Base-by-base conservation (phyloP, 768 basidiomycete species). In the Paxillus involutus region DNA sequence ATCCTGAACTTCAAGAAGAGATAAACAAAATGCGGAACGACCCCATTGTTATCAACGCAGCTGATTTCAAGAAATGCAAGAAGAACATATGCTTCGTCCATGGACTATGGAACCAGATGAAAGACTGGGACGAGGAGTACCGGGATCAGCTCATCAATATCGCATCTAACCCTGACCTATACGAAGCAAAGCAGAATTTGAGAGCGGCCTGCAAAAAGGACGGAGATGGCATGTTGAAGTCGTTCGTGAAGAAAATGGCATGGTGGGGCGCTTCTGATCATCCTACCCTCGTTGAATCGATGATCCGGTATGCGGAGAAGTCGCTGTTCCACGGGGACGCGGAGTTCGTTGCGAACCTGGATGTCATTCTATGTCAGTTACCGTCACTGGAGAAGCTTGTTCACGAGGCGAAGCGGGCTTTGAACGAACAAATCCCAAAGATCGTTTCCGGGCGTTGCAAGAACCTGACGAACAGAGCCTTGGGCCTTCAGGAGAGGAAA, bases 261-360 rank as follows among this genome's bases (percentile, higher is more conserved):
- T 1, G 4, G 16, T 17, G 4, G n/a, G 17, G n/a, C n/a, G 9
- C n/a, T 10, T 17, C 7, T 6, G 39, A 40, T 19, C 39, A 40
- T 6, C 17, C 39, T 8, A 6, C 9, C 39, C 26, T 26, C 26
- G n/a, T 40, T 2, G 14, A 55, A 6, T 14, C 16, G 30, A 44
- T 13, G 9, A 19, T 55, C 43, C 52, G 39, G 9, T 19, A 46
- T 9, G 43, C 51, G n/a, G 37, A 52, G 26, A 17, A 3, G 8
- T 13, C 43, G 19, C 32, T 17, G 33, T 45, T 21, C 43, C 26
- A 14, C 6, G 8, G 24, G 12, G 54, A 55, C 13, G 13, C 51
- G 36, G 26, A 44, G 36, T 55, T 55, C 26, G 35, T 55, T 13
- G n/a, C 44, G 4, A 44, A 30, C 16, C 44, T 55, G 19, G 37